Percentiles rank a stretch among this genome's conserved stretches.
Conservation (phyloP, 2,329 filamentous ascomycete species). For the Colletotrichum scovillei region DNA sequence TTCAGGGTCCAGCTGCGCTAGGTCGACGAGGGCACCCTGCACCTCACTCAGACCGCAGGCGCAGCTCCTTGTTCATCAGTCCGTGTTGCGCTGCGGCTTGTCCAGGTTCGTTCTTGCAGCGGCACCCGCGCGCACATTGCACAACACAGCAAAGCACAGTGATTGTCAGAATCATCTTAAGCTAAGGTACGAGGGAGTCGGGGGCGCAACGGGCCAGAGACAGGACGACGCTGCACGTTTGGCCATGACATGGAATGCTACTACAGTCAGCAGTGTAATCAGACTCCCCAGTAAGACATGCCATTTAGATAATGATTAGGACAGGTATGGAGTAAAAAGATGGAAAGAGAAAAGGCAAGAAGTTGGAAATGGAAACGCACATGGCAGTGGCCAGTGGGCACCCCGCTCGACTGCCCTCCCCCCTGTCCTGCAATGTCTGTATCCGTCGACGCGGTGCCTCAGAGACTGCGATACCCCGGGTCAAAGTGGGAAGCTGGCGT, state of each 20-base stretch:
- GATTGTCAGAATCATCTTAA: not conserved
- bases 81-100: not conserved
- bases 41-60: not conserved
- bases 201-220: not conserved
- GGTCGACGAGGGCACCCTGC: not conserved
- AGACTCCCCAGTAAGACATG: too few species aligned
- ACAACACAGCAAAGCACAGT: not conserved
- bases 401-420: too few species aligned
- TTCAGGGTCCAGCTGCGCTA: conserved; percentile 1
- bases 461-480: not conserved
- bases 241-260: not conserved
- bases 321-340: not conserved
- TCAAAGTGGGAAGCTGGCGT: not conserved
- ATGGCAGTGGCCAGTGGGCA: not conserved
- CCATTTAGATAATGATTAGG: too few species aligned
- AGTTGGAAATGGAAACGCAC: not conserved
- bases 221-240: not conserved
- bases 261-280: not conserved
- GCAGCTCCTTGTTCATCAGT: not conserved
- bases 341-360: not conserved
- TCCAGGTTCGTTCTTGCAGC: not conserved
- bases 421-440: not conserved
- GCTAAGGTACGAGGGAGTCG: too few species aligned
- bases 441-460: not conserved
- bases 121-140: not conserved